Conservation (phyloP, 768 basidiomycete species). For the Tulasnella sp. region DNA sequence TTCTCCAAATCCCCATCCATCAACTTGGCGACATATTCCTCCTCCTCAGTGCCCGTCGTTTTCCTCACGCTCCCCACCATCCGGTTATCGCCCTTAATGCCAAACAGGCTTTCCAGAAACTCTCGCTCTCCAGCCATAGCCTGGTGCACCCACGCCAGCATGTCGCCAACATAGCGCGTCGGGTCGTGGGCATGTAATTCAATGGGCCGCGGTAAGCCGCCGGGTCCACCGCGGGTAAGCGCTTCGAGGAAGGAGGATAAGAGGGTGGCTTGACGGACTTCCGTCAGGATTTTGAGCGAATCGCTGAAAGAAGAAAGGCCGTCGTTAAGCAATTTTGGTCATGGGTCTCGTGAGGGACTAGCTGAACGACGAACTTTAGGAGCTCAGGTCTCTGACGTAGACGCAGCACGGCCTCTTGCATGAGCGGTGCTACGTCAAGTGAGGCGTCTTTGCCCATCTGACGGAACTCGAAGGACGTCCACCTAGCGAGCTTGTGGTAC, state of each 20-base stretch:
- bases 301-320: conserved; percentile 53
- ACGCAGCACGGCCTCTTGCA: conserved; percentile 73
- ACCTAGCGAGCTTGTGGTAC: conserved; percentile 86
- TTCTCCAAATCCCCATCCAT: conserved; percentile 83
- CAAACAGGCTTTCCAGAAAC: conserved; percentile 87
- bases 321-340: conserved; percentile 39
- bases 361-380: conserved; percentile 71
- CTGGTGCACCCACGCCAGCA: conserved; percentile 99
- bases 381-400: conserved; percentile 79
- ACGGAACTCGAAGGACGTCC: conserved; percentile 83
- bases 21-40: conserved; percentile 76
- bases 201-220: conserved; percentile 86
- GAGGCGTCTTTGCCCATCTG: conserved; percentile 73
- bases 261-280: conserved; percentile 76
- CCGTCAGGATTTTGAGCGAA: conserved; percentile 66
- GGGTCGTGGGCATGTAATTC: conserved; percentile 99
- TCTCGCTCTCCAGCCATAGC: conserved; percentile 93
- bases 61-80: conserved; percentile 77
- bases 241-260: conserved; percentile 84
- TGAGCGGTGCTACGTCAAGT: conserved; percentile 64
- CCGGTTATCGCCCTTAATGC: conserved; percentile 59
- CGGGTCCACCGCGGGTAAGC: conserved; percentile 83
- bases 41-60: conserved; percentile 63
- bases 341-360: conserved; percentile 53
- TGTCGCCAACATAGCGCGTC: conserved; percentile 93